A percentile compares a stretch with the other conserved stretches of the same genome.
phyloP scores from a whole-genome alignment of 305 asterid species.

The Fraxinus angustifolia region DNA sequence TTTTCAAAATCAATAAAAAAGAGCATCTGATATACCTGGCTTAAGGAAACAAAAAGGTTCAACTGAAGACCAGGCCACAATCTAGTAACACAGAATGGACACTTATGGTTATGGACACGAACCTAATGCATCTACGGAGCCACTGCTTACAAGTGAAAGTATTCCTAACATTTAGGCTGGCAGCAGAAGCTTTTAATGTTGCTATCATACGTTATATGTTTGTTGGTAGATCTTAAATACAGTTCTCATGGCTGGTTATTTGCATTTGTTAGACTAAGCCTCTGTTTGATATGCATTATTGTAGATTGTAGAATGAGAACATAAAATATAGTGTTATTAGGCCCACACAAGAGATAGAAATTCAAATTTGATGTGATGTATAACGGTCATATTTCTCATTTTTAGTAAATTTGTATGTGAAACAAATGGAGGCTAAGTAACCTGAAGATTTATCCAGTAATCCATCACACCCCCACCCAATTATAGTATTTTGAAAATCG shows the following conservation, averaged over 20 bases:
- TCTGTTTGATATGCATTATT: no score
- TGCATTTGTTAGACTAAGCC: neutral
- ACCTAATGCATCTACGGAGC: neutral
- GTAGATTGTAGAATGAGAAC: no score
- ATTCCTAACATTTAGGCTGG: neutral
- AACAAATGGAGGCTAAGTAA: no score
- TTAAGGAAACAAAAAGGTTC: constrained; percentile 27
- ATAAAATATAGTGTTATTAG: no score
- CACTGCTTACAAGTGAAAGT: neutral
- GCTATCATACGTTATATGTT: constrained; percentile 4
- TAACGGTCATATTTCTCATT: no score
- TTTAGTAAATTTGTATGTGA: no score
- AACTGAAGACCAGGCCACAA: constrained; percentile 31
- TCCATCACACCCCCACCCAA: neutral
- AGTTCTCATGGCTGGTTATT: neutral
- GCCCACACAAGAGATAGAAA: no score
- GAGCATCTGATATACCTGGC: constrained; percentile 33
- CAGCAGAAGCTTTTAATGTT: neutral
- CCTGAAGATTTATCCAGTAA: neutral
- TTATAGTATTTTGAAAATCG: neutral
- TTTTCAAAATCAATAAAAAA: constrained; percentile 39
- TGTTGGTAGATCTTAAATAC: neutral
- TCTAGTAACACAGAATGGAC: constrained; percentile 7
- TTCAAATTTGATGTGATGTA: no score
- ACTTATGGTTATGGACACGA: neutral